Base-by-base conservation (phyloP, 2,329 filamentous ascomycete species). In the Microdochium paspali region DNA sequence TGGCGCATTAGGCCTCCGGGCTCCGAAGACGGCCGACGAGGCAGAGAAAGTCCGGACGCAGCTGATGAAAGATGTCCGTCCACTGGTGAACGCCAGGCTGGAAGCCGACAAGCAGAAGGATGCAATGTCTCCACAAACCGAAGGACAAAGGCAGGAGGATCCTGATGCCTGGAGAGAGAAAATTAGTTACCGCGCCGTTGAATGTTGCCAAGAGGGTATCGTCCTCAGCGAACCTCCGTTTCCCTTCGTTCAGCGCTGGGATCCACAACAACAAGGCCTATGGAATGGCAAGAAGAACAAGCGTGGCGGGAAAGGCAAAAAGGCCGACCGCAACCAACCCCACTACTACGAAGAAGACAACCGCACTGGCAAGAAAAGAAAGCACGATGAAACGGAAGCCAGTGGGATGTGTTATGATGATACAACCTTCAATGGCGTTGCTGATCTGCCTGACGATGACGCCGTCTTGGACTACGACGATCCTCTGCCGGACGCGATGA, bases 241-340 rank as follows among this genome's bases (percentile, higher is more conserved):
- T 58, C 90, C 90, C 0, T 96, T 96, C 62, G 73, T 86, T 15
- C 90, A 96, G 63, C 79, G 87, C 44, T 96, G 90, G 91, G 88
- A 95, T 63, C 76, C 79, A 3, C 84, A 89, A 51, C 86, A 90
- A 57, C 74, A 78, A 61, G 53, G 56, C 28, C 52, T 51, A 15
- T 67, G 69, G 53, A 61, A 61, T 15, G 42, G 42, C 2, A 69
- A 70, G 54, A 66, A 64, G 40, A 64, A 62, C 32, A 67, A 68
- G 44, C 61, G 65, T 24, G 65, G 66, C 23, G 65, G 63, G 31
- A 79, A 72, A 52, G 66, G 70, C 47, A 82, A 83, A 60, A 69
- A 72, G 47, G 61, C 65, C 42, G 64, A 68, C 44, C 65, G 66
- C 12, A 62, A 68, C 47, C 63, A 73, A 31, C 35, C 60, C 2